Conservation (phyloP, 805 yeast genomes). For the Jamesozyma piceae region DNA sequence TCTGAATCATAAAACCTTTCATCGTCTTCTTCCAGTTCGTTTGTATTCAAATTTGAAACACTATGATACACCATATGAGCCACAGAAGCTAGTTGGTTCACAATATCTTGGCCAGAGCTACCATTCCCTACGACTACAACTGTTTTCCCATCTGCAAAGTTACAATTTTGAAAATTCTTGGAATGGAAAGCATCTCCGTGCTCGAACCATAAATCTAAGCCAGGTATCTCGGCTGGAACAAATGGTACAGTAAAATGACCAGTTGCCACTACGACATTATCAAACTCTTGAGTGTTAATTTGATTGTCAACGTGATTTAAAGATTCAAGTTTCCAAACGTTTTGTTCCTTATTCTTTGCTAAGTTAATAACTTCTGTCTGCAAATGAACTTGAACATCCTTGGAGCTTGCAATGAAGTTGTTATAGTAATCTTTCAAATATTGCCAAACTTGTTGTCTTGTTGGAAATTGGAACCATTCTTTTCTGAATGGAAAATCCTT, state of each 20-base stretch:
- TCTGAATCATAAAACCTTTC: conserved; percentile 1
- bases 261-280: conserved; percentile 34
- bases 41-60: conserved; percentile 36
- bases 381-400: conserved; percentile 23
- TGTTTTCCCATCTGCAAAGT: conserved; percentile 26
- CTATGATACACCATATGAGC: conserved; percentile 36
- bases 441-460: conserved; percentile 47
- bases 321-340: conserved; percentile 4
- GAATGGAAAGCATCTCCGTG: conserved; percentile 32
- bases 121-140: conserved; percentile 36
- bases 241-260: conserved; percentile 38
- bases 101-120: conserved; percentile 37
- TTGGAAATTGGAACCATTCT: conserved; percentile 45
- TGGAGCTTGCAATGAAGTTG: conserved; percentile 16
- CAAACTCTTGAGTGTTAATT: conserved; percentile 26
- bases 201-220: conserved; percentile 31
- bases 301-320: conserved; percentile 1
- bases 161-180: conserved; percentile 31
- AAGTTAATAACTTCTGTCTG: conserved; percentile 17
- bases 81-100: conserved; percentile 33
- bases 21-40: conserved; percentile 30
- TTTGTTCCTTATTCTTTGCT: conserved; percentile 4
- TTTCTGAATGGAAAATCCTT: conserved; percentile 42
- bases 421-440: conserved; percentile 52
- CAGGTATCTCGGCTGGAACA: conserved; percentile 32